Percentiles rank a stretch among this genome's conserved stretches.
phyloP scores from a whole-genome alignment of 2,329 filamentous ascomycete genomes.

The Penicillium thymicola region DNA sequence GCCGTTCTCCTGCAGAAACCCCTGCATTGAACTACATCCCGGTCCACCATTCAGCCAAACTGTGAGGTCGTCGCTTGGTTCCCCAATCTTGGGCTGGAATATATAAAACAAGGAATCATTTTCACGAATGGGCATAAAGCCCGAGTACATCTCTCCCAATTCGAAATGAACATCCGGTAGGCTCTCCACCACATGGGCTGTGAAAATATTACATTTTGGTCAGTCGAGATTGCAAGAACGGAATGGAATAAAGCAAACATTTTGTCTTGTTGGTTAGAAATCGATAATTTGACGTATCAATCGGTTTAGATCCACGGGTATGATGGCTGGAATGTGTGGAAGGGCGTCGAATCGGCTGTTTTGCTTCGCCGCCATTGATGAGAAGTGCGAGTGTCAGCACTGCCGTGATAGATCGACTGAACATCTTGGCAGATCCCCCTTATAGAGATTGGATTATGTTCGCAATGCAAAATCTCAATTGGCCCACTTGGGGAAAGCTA shows the following conservation, averaged over 20 bases:
- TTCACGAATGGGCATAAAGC: slow-evolving; percentile 53
- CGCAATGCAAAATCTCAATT: not conserved
- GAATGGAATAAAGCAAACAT: slow-evolving; percentile 15
- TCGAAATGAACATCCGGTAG: slow-evolving; percentile 70
- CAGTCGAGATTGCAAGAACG: not conserved
- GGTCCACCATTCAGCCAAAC: slow-evolving; percentile 54
- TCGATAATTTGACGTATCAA: slow-evolving; percentile 18
- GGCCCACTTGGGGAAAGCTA: not conserved
- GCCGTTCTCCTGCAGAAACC: slow-evolving; percentile 73
- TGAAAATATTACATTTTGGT: not conserved
- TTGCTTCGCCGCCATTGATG: not conserved
- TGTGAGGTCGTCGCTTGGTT: slow-evolving; percentile 43
- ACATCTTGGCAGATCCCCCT: not conserved
- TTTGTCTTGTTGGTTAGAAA: slow-evolving; percentile 28
- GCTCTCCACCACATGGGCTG: slow-evolving; percentile 61
- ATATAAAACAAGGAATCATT: slow-evolving; percentile 51
- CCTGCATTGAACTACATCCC: slow-evolving; percentile 59
- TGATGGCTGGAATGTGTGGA: not conserved
- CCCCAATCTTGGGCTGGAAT: slow-evolving; percentile 46
- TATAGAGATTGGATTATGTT: not conserved
- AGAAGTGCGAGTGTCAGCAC: not conserved
- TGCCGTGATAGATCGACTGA: not conserved
- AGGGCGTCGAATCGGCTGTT: not conserved
- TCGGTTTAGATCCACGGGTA: not conserved
- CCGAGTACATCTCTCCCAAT: slow-evolving; percentile 52